Conservation (phyloP, 352 stramenopile genomes). For the Phytophthora capsici region DNA sequence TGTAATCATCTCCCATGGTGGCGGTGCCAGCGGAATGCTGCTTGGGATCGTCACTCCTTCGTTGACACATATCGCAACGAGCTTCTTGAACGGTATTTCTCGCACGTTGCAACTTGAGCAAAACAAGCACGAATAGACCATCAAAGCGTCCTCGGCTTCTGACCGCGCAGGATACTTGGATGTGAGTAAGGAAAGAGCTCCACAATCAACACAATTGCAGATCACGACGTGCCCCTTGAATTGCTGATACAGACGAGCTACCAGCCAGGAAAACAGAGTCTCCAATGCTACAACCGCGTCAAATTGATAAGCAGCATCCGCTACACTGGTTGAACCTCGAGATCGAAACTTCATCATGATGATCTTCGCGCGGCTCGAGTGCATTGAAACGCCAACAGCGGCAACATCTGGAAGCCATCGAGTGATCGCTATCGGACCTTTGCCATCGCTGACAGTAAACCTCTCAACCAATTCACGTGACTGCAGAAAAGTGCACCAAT, state of each 20-base stretch:
- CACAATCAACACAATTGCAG: constrained; percentile 67
- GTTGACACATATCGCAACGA: constrained; percentile 52
- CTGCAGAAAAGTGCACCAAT: constrained; percentile 26
- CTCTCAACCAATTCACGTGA: constrained; percentile 59
- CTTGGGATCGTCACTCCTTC: constrained; percentile 54
- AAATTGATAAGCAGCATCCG: constrained; percentile 69
- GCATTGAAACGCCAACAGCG: constrained; percentile 60
- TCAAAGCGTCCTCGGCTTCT: constrained; percentile 34
- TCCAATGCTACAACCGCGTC: constrained; percentile 41
- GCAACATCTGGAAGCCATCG: constrained; percentile 60
- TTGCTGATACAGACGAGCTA: constrained; percentile 58
- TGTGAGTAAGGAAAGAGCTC: constrained; percentile 62
- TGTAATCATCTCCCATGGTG: constrained; percentile 40
- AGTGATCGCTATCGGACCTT: constrained; percentile 46
- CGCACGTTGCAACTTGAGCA: constrained; percentile 79
- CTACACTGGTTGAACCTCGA: constrained; percentile 28
- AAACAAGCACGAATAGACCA: constrained; percentile 70
- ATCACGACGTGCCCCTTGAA: constrained; percentile 43
- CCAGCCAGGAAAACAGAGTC: constrained; percentile 46
- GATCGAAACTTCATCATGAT: constrained; percentile 54
- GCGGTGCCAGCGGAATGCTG: constrained; percentile 39
- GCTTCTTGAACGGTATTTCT: constrained; percentile 63
- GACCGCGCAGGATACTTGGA: constrained; percentile 42
- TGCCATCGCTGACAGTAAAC: constrained; percentile 41
- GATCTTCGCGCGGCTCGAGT: constrained; percentile 59